These are phyloP conservation scores for Glycine tomentella DNA, from an alignment of 306 rosid genomes.

Conservation along the genomic window DNA sequence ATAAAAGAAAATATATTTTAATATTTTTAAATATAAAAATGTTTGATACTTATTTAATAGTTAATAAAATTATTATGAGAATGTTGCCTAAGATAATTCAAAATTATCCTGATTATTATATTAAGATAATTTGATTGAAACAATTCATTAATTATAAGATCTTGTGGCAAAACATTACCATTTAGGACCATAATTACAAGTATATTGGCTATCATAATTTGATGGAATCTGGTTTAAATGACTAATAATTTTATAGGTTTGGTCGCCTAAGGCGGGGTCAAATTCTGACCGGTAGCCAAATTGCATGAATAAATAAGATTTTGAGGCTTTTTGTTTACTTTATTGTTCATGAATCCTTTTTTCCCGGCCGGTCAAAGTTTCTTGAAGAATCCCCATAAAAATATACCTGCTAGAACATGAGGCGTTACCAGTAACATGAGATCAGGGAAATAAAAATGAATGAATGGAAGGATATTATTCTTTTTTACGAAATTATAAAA, in stretches of 20 bases:
- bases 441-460: not conserved
- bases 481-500: not conserved
- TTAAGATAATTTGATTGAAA: no score
- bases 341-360: conserved; percentile 31
- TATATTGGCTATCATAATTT: conserved; percentile 21
- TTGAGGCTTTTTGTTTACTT: conserved; percentile 9
- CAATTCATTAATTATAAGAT: not conserved
- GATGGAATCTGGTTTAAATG: conserved; percentile 18
- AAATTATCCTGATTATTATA: not conserved
- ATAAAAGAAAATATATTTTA: not conserved
- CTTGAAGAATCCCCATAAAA: conserved; percentile 54
- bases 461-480: not conserved
- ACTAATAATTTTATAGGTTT: conserved; percentile 16
- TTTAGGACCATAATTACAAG: conserved; percentile 14
- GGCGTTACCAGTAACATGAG: conserved; percentile 18
- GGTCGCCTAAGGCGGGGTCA: conserved; percentile 50
- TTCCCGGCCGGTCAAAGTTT: conserved; percentile 52
- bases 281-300: conserved; percentile 43
- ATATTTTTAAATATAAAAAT: not conserved
- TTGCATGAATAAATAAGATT: conserved; percentile 32
- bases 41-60: not conserved
- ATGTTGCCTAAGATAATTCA: not conserved
- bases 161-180: not conserved
- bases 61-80: conserved; percentile 15
- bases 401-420: conserved; percentile 42